Evolutionary conservation across 169 alveolate species (phyloP), one percentile per base, ranked within the genome.

Genomic region (Plasmodium berghei): DNA sequence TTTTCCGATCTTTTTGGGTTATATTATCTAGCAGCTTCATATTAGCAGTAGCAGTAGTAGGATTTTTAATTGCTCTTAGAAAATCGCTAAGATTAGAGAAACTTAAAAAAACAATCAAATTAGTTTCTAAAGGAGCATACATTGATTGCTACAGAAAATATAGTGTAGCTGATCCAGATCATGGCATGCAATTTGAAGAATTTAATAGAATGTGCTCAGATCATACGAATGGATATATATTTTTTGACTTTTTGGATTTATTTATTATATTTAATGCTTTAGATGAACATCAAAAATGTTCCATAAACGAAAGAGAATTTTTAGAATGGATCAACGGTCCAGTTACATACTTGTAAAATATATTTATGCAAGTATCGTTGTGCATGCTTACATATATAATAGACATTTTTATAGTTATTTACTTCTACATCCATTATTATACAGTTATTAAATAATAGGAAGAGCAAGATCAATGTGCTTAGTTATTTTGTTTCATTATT

Each of bases 181-280:
- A 96, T 58, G 98, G 98, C 55, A 95, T 96, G 98, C 98, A 96
- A 88, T 94, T 96, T 73, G 93, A 96, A 90, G 98, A 96, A 87
- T 96, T 96, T 77, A 96, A 96, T 73, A 80, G 98, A 46, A 94
- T 96, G 93, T 94, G 97, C 67, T 96, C 98, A 3, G 98, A 96
- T 77, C 95, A 92, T 83, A 95, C 98, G 2, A 93, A 94, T 28
- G 98, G 98, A 34, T 87, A 94, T 54, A 93, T 94, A 56, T 97
- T 96, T 73, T 96, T 96, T 90, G 97, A 94, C 87, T 93, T 96
- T 16, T 92, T 95, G n/a, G 98, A 96, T 59, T 88, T 96, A 28
- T 95, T 95, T 77, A 96, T 96, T 52, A 94, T 96, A 52, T 96
- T 92, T 89, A 95, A 95, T 83, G 98, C 97, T 28, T 92, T 96